Evolutionary conservation across 257 asterid genomes (phyloP).

Genomic region (Jacaranda copaia): DNA sequence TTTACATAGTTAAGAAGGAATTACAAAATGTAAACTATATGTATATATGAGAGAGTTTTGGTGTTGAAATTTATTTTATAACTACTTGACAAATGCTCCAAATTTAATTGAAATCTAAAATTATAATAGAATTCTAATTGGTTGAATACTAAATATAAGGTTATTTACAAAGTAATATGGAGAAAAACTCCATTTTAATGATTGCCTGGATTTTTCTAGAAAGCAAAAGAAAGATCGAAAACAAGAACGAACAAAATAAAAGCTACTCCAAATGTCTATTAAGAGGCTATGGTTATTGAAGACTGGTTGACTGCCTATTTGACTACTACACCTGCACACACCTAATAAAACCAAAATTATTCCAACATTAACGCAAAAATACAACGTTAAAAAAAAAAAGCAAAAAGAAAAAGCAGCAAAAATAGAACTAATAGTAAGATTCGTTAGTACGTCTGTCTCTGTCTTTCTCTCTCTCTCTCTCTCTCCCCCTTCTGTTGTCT

Average conservation of each 20-base stretch:
- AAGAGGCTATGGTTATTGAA: neutral
- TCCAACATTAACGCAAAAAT: neutral
- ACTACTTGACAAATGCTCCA: too few species aligned
- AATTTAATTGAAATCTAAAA: too few species aligned
- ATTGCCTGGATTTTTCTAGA: neutral
- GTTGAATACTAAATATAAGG: too few species aligned
- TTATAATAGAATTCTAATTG: too few species aligned
- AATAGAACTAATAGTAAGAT: slow-evolving; percentile 39
- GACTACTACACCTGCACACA: slow-evolving; percentile 30
- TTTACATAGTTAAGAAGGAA: too few species aligned
- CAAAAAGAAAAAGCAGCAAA: slow-evolving; percentile 29
- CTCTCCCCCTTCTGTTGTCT: slow-evolving; percentile 32
- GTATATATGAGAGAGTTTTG: too few species aligned
- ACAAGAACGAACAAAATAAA: neutral
- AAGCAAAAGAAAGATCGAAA: neutral
- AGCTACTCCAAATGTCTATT: neutral
- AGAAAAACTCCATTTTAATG: too few species aligned
- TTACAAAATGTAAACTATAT: too few species aligned
- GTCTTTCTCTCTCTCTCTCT: slow-evolving; percentile 45
- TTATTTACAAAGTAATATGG: too few species aligned
- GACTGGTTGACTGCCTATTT: slow-evolving; percentile 23
- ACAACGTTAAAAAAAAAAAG: neutral
- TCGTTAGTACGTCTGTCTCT: slow-evolving; percentile 54
- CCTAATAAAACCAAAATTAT: slow-evolving; percentile 19
- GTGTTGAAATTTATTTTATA: too few species aligned